Evolutionary conservation across 345 rosid species (phyloP), one percentile per base, ranked within the genome.

Genomic region (Salix viminalis): DNA sequence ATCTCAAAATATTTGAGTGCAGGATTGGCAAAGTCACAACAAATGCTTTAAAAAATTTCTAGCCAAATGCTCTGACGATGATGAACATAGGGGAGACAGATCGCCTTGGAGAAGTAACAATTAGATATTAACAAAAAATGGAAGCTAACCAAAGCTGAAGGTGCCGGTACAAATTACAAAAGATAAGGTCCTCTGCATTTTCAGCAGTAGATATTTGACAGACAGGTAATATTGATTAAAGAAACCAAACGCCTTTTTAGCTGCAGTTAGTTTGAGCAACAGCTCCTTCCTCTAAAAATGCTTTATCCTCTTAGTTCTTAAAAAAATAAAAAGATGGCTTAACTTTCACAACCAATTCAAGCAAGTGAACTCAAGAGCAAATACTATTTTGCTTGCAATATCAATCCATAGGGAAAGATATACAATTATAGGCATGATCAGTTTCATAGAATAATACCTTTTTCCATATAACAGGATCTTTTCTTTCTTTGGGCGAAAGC

Each of bases 401-500:
- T 74, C 77, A 65, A 65, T 21, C 66, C 60, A 26, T 26, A 26
- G 9, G 16, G 36, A 61, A 48, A 24, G 42, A 56, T 78, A 23
- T 13, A 41, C 23, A 52, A 72, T 72, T 60, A 21, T 50, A 72
- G 58, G 65, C 28, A 73, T 21, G 41, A 82, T 18, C 36, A 11
- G 39, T 54, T 74, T 42, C 39, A 78, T 44, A 60, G 21, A 64
- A 41, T 5, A 67, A 2, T 81, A 92, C 99, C 97, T 87, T 90
- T 84, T 85, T 90, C 99, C 99, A 95, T 68, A 92, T 76, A 76
- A 70, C 64, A 76, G 88, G 90, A 79, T 92, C 88, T 83, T 91
- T 95, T 83, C 98, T 89, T 88, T 94, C 97, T 85, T 85, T 88
- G 65, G 97, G 92, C 73, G 86, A 85, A 71, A 95, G 95, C 62